A percentile compares a stretch with the other conserved stretches of the same genome.
These are phyloP conservation scores for Botrytis byssoidea DNA, from an alignment of 2,329 filamentous ascomycete genomes.

Conservation along the genomic window DNA sequence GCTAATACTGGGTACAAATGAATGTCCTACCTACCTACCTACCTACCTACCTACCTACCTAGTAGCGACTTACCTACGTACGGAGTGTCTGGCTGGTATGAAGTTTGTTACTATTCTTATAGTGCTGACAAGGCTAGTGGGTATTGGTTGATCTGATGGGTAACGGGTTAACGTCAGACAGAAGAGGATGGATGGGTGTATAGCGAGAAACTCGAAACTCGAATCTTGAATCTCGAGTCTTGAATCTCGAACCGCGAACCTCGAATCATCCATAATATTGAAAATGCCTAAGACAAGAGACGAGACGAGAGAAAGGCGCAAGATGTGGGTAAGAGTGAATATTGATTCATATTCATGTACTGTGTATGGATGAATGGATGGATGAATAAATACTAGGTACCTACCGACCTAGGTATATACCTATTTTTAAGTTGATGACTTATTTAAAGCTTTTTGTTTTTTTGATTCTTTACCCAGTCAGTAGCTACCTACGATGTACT, in stretches of 20 bases:
- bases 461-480: not conserved
- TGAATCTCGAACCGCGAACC: not conserved
- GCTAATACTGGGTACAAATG: not conserved
- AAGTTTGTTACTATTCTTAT: constrained; percentile 1
- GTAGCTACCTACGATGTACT: too few species aligned
- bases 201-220: too few species aligned
- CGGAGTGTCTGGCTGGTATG: not conserved
- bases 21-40: not conserved
- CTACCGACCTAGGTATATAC: too few species aligned
- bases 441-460: not conserved
- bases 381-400: too few species aligned
- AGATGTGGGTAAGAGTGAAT: not conserved
- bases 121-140: constrained; percentile 18
- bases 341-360: not conserved
- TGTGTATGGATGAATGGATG: not conserved
- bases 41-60: not conserved
- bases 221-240: not conserved
- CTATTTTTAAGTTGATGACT: not conserved
- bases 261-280: not conserved
- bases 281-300: not conserved
- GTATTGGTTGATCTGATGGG: not conserved
- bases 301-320: not conserved
- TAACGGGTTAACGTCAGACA: not conserved
- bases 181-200: not conserved
- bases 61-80: not conserved